phyloP scores from a whole-genome alignment of 2,329 filamentous ascomycete species.

The Diaporthe aspalathi region DNA sequence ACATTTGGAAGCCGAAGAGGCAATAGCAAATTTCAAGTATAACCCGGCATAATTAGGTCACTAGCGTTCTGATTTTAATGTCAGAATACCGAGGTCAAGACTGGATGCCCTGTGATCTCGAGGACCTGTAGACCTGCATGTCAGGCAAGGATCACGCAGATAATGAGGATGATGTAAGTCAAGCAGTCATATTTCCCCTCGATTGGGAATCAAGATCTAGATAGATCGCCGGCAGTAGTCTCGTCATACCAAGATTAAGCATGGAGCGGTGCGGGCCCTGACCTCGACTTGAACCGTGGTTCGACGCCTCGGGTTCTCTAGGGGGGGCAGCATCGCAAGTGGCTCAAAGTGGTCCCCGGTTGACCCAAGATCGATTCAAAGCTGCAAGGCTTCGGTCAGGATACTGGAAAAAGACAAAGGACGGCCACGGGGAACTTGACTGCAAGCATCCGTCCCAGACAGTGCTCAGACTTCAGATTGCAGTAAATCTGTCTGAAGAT shows the following conservation, averaged over 20 bases:
- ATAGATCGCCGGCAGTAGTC: neutral
- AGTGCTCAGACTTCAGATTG: neutral
- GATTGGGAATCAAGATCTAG: neutral
- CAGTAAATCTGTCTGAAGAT: constrained; percentile 16
- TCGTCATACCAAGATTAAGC: neutral
- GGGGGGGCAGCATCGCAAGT: neutral
- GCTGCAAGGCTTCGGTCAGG: constrained; percentile 3
- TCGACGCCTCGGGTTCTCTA: no score
- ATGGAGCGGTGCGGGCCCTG: neutral
- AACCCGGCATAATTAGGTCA: no score
- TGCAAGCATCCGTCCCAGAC: constrained; percentile 12
- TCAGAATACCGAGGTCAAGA: no score
- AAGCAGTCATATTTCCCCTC: neutral
- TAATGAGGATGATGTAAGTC: neutral
- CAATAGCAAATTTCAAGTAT: no score
- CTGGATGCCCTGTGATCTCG: constrained; percentile 8
- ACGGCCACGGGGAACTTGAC: neutral
- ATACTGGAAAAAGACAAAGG: constrained; percentile 8
- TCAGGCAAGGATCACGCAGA: neutral
- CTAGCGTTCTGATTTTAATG: no score
- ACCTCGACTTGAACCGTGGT: neutral
- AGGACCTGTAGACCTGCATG: neutral
- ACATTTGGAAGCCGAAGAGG: constrained; percentile 4
- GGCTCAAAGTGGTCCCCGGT: neutral
- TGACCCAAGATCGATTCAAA: neutral